Base-by-base conservation (phyloP, 257 asterid species). In the Solanum etuberosum region DNA sequence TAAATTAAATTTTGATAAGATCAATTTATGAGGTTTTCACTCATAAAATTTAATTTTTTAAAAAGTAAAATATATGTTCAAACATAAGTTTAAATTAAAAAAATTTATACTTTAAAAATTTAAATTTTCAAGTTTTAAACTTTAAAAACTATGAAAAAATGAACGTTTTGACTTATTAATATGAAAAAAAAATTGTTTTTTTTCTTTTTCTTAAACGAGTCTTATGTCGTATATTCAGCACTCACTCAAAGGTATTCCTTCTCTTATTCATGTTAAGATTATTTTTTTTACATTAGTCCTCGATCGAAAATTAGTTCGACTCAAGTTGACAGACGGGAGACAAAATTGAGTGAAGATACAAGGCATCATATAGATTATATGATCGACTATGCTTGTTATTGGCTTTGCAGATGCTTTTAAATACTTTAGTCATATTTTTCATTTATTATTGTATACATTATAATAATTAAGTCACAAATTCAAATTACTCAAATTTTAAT, bases 251-350 rank as follows among this genome's bases (percentile, higher is more conserved):
- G 9, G 4, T 6, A 7, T 20, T 57, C 21, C 10, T 61, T 61
- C 25, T 20, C 5, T 61, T n/a, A 1, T 9, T 63, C 15, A 2
- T 9, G 29, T 63, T n/a, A n/a, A n/a, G n/a, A n/a, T n/a, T n/a
- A n/a, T n/a, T n/a, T n/a, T n/a, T n/a, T n/a, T n/a, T n/a, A n/a
- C n/a, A n/a, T n/a, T n/a, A n/a, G n/a, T n/a, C n/a, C n/a, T 46
- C 2, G 3, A 46, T 46, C 2, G 0, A 5, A 46, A 46, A 4
- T 14, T 46, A 46, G 6, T 1, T 46, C 3, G 57, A 4, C 2
- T 46, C 6, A 46, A 14, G 7, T 46, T 14, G 7, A 13, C 20
- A 0, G 0, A 5, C 0, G 3, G 4, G 5, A 46, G 15, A 43
- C 4, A 43, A 12, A 1, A 12, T 1, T 0, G 2, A 5, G 6